Conservation (phyloP, 257 asterid species). For the Salvia miltiorrhiza region DNA sequence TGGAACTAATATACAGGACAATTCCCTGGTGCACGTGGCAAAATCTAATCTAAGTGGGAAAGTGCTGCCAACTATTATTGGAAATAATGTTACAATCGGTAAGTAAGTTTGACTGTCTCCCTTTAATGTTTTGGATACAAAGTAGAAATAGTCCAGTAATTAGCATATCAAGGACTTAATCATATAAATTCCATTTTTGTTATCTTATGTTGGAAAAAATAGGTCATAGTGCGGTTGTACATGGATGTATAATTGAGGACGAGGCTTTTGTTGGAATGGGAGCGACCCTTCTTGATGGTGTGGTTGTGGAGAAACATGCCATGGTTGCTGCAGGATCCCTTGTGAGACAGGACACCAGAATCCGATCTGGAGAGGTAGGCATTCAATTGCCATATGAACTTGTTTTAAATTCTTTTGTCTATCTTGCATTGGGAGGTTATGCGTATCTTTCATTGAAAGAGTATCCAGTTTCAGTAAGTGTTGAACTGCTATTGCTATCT, state of each 20-base stretch:
- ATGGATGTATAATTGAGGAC: conserved; percentile 82
- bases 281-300: conserved; percentile 87
- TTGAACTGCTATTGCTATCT: not conserved
- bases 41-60: conserved; percentile 67
- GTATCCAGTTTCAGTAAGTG: not conserved
- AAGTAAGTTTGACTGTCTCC: conserved; percentile 23
- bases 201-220: conserved; percentile 17
- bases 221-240: conserved; percentile 92
- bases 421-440: not conserved
- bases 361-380: conserved; percentile 48
- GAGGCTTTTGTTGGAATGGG: conserved; percentile 93
- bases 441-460: not conserved
- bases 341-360: conserved; percentile 72
- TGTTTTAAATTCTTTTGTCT: not conserved
- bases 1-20: conserved; percentile 83
- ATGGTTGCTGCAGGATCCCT: conserved; percentile 96
- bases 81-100: conserved; percentile 78
- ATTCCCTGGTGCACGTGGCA: conserved; percentile 81
- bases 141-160: not conserved
- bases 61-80: conserved; percentile 72
- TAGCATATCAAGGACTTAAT: conserved; percentile 11
- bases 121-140: not conserved
- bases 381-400: not conserved
- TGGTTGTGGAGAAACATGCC: conserved; percentile 74
- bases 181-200: not conserved